Evolutionary conservation across 192 early-diverging fungal species (phyloP).

Genomic region (Podila epigama): DNA sequence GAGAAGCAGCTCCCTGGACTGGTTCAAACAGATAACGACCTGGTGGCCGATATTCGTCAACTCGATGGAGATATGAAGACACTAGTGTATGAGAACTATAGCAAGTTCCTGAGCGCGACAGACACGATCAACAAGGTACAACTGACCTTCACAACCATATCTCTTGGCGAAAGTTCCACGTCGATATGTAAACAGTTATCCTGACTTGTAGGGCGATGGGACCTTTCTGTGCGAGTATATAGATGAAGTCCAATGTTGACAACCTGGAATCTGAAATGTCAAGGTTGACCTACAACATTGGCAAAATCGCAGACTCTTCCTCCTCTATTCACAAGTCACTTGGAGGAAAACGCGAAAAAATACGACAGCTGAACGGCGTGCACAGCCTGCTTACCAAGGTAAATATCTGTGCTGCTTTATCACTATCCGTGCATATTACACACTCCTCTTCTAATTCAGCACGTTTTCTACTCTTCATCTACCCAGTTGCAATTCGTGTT

Average conservation of each 20-base stretch:
- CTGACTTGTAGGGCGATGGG: background rate
- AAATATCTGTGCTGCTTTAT: background rate
- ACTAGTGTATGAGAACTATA: slow-evolving; percentile 98
- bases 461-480: background rate
- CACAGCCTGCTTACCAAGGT: slow-evolving; percentile 78
- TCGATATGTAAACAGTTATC: background rate
- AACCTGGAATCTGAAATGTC: slow-evolving; percentile 88
- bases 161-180: too few relatives aligned
- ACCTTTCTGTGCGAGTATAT: background rate
- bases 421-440: too few relatives aligned
- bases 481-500: slow-evolving; percentile 84
- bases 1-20: slow-evolving; percentile 74
- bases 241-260: slow-evolving; percentile 89
- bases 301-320: slow-evolving; percentile 62
- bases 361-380: slow-evolving; percentile 74
- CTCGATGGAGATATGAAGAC: slow-evolving; percentile 98
- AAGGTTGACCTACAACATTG: slow-evolving; percentile 72
- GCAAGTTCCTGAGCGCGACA: slow-evolving; percentile 94
- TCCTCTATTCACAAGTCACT: slow-evolving; percentile 66
- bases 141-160: too few relatives aligned
- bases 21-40: slow-evolving; percentile 75
- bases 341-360: slow-evolving; percentile 70
- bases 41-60: slow-evolving; percentile 84
- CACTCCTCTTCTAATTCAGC: background rate
- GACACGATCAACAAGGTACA: slow-evolving; percentile 83